A percentile compares a stretch with the other conserved stretches of the same genome.
These are phyloP conservation scores for Cordyceps cicadae DNA, from an alignment of 2,329 filamentous ascomycete genomes.

Conservation along the genomic window DNA sequence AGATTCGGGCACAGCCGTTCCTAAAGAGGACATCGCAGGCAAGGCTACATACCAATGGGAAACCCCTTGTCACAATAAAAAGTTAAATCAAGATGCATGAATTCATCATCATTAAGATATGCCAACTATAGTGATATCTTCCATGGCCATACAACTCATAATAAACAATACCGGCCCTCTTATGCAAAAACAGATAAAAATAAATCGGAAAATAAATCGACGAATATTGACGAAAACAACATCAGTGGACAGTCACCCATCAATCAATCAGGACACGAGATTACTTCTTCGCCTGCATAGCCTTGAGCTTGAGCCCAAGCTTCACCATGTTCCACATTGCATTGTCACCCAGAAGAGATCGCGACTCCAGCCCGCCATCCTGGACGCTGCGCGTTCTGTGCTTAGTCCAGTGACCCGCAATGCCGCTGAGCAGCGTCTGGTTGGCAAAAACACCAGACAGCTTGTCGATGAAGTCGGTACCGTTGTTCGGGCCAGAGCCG, in stretches of 20 bases:
- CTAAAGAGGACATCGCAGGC: neutral
- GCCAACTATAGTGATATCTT: conserved; percentile 7
- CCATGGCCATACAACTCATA: neutral
- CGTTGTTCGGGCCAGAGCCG: conserved; percentile 5
- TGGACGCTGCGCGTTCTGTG: conserved; percentile 1
- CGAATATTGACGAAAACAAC: neutral
- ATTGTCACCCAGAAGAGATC: conserved; percentile 16
- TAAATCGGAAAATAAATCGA: neutral
- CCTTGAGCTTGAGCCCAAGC: conserved; percentile 21
- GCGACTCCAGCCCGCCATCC: conserved; percentile 14
- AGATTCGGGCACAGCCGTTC: too few relatives aligned
- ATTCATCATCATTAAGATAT: conserved; percentile 11
- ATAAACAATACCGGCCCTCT: neutral
- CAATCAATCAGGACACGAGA: neutral
- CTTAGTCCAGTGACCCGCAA: conserved; percentile 28
- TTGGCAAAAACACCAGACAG: conserved; percentile 29
- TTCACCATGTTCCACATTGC: conserved; percentile 21
- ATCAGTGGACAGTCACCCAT: neutral
- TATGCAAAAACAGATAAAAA: neutral
- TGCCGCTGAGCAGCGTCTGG: conserved; percentile 29
- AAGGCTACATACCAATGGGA: neutral
- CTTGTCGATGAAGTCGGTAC: conserved; percentile 5
- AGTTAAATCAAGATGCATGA: neutral
- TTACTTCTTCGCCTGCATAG: conserved; percentile 6
- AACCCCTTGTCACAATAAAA: neutral